Evolutionary conservation across 768 basidiomycete genomes (phyloP), one percentile per base, ranked within the genome.

Genomic region (Suillus alpinus): DNA sequence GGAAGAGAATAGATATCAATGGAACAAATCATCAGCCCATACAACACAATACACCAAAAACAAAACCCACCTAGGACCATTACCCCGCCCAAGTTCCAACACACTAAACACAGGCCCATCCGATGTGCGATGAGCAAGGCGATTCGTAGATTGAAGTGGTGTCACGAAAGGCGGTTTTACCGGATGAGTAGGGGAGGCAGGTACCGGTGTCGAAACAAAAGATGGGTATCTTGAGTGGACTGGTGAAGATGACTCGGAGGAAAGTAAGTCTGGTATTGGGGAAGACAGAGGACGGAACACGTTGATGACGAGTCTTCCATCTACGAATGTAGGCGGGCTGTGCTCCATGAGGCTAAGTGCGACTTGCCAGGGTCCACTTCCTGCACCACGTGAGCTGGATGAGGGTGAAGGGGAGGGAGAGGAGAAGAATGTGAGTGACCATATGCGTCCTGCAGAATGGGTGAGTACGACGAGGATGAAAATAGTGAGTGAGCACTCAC

Each of bases 251-350:
- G 14, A 9, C 16, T 29, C 47, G 16, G 14, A 37, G 20, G 52
- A 34, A 6, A 20, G 8, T 6, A 5, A 26, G 14, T 23, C 36
- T 4, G 14, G 9, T 16, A 37, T 37, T 18, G 20, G 8, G 8
- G 26, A 56, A 8, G 59, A 56, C 37, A 59, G 65, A n/a, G 72
- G 76, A 53, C 36, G 14, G 23, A 10, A 53, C 16, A 78, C 72
- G 0, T 73, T 67, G 44, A 86, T 75, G 40, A 85, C 59, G 6
- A 88, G 73, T 4, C 77, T 77, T 0, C 83, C 81, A 64, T 87
- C 81, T 37, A 89, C 63, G 62, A 77, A 83, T 4, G 86, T 84
- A 2, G 87, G 82, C 0, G 85, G 80, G 59, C 86, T 86, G 51
- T 82, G 75, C 58, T 84, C 83, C 7, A 83, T 72, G 3, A 88